A percentile compares a stretch with the other conserved stretches of the same genome.
phyloP scores from a whole-genome alignment of 2,329 filamentous ascomycete genomes.

The Sordariomycetes sp. region DNA sequence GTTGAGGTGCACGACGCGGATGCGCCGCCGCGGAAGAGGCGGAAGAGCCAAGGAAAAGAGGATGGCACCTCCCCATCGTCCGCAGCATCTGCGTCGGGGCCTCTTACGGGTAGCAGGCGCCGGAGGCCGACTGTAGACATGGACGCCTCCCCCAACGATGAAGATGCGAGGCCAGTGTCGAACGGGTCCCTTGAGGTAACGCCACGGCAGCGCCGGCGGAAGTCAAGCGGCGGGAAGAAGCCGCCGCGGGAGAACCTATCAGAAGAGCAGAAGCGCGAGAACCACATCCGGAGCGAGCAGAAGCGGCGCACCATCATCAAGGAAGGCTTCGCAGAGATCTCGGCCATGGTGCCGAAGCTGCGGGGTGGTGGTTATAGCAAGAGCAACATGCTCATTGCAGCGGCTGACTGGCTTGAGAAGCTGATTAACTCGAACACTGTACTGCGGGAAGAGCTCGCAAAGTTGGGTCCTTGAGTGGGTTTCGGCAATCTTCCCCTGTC shows the following conservation, averaged over 20 bases:
- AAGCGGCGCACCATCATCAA: constrained; percentile 76
- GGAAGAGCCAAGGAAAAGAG: constrained; percentile 34
- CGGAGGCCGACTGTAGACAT: background rate
- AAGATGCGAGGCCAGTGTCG: background rate
- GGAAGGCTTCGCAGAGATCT: constrained; percentile 73
- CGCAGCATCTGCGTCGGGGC: background rate
- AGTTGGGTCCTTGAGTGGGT: constrained; percentile 14
- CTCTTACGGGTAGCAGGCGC: background rate
- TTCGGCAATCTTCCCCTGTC: background rate
- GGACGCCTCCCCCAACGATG: background rate
- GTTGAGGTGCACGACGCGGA: constrained; percentile 13
- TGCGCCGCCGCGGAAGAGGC: constrained; percentile 36
- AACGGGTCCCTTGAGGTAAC: background rate
- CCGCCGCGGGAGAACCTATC: constrained; percentile 58
- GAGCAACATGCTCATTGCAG: constrained; percentile 65
- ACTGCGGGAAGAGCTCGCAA: constrained; percentile 42
- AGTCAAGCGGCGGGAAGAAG: constrained; percentile 34
- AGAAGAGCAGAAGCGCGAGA: constrained; percentile 72
- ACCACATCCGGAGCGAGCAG: constrained; percentile 81
- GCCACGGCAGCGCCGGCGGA: constrained; percentile 34
- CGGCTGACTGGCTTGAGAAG: constrained; percentile 69
- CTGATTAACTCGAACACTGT: constrained; percentile 58
- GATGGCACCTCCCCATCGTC: constrained; percentile 5
- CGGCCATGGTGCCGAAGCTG: constrained; percentile 64
- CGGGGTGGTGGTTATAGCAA: constrained; percentile 71